Percentiles rank a stretch among this genome's conserved stretches.
Conservation (phyloP, 148 eudicot genomes). For the Euryodendron excelsum region DNA sequence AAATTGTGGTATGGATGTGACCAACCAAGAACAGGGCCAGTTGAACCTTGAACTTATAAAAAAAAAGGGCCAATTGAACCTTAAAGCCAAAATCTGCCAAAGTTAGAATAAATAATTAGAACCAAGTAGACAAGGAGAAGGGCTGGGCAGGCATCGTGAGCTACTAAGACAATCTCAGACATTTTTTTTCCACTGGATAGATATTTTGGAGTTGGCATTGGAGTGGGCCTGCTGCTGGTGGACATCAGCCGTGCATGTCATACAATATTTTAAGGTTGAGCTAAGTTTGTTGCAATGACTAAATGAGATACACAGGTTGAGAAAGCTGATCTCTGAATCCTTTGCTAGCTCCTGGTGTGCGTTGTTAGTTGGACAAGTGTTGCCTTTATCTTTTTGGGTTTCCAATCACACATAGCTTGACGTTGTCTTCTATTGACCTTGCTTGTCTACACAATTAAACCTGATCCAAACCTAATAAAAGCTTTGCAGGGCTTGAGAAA, state of each 20-base stretch:
- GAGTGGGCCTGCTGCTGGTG: background rate
- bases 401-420: background rate
- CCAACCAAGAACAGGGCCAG: background rate
- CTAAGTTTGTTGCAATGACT: background rate
- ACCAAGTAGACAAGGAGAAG: background rate
- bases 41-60: too few relatives aligned
- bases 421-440: background rate
- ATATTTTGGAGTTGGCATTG: background rate
- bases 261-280: background rate
- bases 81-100: background rate
- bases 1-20: too few relatives aligned
- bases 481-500: background rate
- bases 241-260: background rate
- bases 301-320: background rate
- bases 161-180: background rate
- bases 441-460: background rate
- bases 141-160: background rate
- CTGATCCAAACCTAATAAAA: background rate
- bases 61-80: too few relatives aligned
- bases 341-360: background rate
- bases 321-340: background rate
- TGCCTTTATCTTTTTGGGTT: background rate
- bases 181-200: background rate
- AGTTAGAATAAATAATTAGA: background rate
- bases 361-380: background rate